Evolutionary conservation across 306 rosid species (phyloP).

Genomic region (Fragaria nilgerrensis): DNA sequence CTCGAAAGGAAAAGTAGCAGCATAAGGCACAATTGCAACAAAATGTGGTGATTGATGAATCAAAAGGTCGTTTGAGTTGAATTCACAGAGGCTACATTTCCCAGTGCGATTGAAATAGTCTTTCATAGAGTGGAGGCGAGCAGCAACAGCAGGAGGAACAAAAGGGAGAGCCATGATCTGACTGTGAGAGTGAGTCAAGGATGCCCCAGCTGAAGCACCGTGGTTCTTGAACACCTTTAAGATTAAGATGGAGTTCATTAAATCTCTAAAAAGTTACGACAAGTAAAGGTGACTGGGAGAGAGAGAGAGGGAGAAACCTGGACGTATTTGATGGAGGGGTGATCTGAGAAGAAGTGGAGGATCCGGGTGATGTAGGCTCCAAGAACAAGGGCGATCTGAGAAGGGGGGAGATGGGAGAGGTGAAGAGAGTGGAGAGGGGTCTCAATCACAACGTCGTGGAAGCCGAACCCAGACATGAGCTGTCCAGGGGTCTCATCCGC

Average conservation of each 20-base stretch:
- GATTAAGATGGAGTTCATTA: no score
- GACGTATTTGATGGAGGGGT: constrained; percentile 53
- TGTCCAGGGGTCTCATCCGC: background rate
- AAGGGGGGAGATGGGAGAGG: constrained; percentile 44
- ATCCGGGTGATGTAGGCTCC: constrained; percentile 44
- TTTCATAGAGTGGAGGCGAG: constrained; percentile 54
- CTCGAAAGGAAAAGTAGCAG: constrained; percentile 83
- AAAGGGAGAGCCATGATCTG: constrained; percentile 78
- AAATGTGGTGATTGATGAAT: constrained; percentile 57
- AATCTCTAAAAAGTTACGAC: no score
- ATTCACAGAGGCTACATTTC: constrained; percentile 62
- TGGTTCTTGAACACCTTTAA: constrained; percentile 71
- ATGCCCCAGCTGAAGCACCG: constrained; percentile 85
- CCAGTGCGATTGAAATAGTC: constrained; percentile 49
- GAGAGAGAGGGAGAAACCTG: constrained; percentile 38
- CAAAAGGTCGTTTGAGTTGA: constrained; percentile 45
- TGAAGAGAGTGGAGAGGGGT: constrained; percentile 64
- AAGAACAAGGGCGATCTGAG: constrained; percentile 43
- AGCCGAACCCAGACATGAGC: constrained; percentile 56
- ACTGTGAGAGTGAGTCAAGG: constrained; percentile 83
- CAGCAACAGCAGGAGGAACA: constrained; percentile 61
- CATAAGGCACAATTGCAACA: constrained; percentile 63
- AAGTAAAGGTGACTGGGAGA: no score
- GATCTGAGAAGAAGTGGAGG: constrained; percentile 28
- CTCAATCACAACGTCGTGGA: constrained; percentile 77